Conservation (phyloP, 2,329 filamentous ascomycete species). For the Aspergillaceae sp. region DNA sequence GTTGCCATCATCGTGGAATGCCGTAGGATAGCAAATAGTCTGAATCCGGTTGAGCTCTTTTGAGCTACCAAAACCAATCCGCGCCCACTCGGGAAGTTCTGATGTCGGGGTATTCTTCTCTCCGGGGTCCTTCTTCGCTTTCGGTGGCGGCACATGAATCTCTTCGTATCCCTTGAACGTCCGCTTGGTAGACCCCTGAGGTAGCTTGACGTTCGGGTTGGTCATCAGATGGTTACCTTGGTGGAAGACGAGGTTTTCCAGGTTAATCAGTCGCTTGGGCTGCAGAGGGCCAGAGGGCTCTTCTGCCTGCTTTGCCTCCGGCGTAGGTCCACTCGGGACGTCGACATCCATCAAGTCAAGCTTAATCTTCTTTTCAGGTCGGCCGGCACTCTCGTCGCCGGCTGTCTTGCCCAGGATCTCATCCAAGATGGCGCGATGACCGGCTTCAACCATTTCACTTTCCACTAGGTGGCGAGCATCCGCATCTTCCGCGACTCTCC, state of each 20-base stretch:
- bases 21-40: conserved; percentile 82
- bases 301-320: conserved; percentile 38
- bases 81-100: conserved; percentile 88
- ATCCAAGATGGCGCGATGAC: conserved; percentile 75
- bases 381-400: conserved; percentile 49
- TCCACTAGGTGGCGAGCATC: conserved; percentile 67
- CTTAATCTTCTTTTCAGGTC: conserved; percentile 74
- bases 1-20: conserved; percentile 90
- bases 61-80: conserved; percentile 72
- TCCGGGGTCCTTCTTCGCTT: conserved; percentile 70
- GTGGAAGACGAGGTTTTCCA: conserved; percentile 94
- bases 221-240: conserved; percentile 99
- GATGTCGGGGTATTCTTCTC: conserved; percentile 76
- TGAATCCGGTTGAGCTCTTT: conserved; percentile 92
- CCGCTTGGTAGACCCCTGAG: conserved; percentile 88
- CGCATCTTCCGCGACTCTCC: conserved; percentile 69
- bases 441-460: conserved; percentile 83
- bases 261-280: conserved; percentile 78
- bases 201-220: conserved; percentile 89
- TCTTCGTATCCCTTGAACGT: conserved; percentile 98
- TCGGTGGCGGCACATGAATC: conserved; percentile 90
- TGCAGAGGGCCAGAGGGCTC: conserved; percentile 67
- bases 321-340: conserved; percentile 52
- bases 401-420: conserved; percentile 67
- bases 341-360: conserved; percentile 79